Conservation (phyloP, 345 rosid genomes). For the Ceriops tagal region DNA sequence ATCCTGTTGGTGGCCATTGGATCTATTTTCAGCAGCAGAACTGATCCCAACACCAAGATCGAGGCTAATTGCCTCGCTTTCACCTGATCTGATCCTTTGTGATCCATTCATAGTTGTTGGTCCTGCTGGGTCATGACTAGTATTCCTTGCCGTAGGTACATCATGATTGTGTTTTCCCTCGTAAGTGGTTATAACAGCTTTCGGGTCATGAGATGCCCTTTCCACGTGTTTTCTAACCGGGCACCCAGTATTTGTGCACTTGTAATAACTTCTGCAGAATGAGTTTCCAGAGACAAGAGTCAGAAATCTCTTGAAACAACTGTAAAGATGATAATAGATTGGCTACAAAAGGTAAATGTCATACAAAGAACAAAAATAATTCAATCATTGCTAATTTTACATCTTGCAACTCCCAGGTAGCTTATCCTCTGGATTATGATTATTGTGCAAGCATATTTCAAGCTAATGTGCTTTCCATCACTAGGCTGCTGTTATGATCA, state of each 20-base stretch:
- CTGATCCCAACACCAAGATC: slow-evolving; percentile 89
- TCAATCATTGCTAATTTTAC: neutral
- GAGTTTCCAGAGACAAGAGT: neutral
- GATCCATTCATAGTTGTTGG: slow-evolving; percentile 36
- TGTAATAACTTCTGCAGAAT: slow-evolving; percentile 85
- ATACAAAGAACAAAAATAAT: neutral
- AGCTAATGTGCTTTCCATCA: no score
- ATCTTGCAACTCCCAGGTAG: no score
- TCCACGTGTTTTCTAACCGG: slow-evolving; percentile 98
- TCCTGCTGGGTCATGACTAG: slow-evolving; percentile 60
- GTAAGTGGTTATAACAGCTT: slow-evolving; percentile 96
- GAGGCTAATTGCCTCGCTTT: slow-evolving; percentile 74
- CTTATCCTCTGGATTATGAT: no score
- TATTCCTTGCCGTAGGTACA: slow-evolving; percentile 71
- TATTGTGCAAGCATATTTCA: no score
- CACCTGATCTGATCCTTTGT: slow-evolving; percentile 51
- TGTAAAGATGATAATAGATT: neutral
- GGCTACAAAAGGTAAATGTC: neutral
- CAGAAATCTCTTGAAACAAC: neutral
- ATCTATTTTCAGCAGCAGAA: slow-evolving; percentile 45
- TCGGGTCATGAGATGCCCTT: slow-evolving; percentile 97
- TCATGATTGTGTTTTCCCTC: slow-evolving; percentile 98
- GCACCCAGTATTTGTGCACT: slow-evolving; percentile 91
- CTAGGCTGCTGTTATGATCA: no score
- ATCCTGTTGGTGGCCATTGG: slow-evolving; percentile 39